A percentile compares a stretch with the other conserved stretches of the same genome.
phyloP scores from a whole-genome alignment of 495 filamentous ascomycete species.

The Lichina pygmaea region DNA sequence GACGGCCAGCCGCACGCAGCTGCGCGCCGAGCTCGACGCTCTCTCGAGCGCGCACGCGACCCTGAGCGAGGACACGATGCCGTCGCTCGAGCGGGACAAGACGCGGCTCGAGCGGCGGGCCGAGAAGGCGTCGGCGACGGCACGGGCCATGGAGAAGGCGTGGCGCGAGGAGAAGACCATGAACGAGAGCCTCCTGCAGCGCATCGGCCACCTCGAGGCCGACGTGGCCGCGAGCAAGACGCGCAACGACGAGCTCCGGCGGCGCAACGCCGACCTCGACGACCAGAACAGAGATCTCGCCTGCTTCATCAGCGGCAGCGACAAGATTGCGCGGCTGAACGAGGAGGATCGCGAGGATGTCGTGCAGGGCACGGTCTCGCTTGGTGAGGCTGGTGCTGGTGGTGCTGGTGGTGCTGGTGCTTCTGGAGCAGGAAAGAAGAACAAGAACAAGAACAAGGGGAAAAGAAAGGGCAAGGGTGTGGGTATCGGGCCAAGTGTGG shows the following conservation, averaged over 20 bases:
- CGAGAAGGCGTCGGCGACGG: conserved; percentile 44
- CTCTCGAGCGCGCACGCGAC: conserved; percentile 27
- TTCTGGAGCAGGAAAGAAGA: no score
- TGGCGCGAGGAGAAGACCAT: conserved; percentile 76
- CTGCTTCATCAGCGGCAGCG: conserved; percentile 65
- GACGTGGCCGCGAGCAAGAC: conserved; percentile 9
- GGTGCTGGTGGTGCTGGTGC: no score
- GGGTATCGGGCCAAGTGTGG: neutral
- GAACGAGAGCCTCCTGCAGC: conserved; percentile 46
- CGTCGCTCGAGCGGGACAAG: conserved; percentile 39
- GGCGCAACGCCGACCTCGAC: conserved; percentile 34
- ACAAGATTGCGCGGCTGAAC: conserved; percentile 49
- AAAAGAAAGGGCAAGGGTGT: neutral
- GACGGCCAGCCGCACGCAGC: conserved; percentile 20
- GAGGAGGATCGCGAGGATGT: conserved; percentile 1
- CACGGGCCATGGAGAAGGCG: conserved; percentile 45
- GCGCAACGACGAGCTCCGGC: conserved; percentile 25
- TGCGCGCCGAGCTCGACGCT: conserved; percentile 21
- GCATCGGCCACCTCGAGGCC: conserved; percentile 36
- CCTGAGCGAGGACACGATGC: conserved; percentile 29
- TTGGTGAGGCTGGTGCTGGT: neutral
- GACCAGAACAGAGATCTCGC: conserved; percentile 78
- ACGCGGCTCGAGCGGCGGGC: conserved; percentile 37
- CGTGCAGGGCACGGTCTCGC: neutral
- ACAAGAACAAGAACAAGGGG: neutral